Base-by-base conservation (phyloP, 2,329 filamentous ascomycete species). In the Saccharata proteae region DNA sequence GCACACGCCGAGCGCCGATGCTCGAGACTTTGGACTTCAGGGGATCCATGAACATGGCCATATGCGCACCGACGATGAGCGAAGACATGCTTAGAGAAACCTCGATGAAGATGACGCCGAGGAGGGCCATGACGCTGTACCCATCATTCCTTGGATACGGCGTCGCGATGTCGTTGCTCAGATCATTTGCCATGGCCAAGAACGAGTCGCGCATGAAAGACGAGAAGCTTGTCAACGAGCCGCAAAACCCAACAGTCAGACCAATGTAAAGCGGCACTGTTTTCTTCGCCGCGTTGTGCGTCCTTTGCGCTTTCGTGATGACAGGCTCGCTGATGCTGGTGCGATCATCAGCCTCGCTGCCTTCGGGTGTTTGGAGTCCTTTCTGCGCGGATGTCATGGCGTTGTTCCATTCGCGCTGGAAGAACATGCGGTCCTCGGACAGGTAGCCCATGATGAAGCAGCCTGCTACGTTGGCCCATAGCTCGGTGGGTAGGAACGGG, bases 401-500 rank as follows among this genome's bases (percentile, higher is more conserved):
- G 35, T 62, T 59, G 17, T 59, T 59, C 14, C 65, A 57, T 8
- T 47, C 25, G 9, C 11, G 32, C 24, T 21, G 25, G 51, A 93
- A 90, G 5, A 93, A 59, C 44, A 69, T 74, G 39, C 73, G 66
- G 47, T 93, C 83, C 55, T 93, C 82, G 9, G 71, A 60, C 3
- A 94, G 65, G 48, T 92, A 92, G 3, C 90, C 86, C 72, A 96
- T 80, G 36, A 93, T 43, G 0, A 90, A 49, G 32, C 80, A 80
- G 2, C 88, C 88, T 1, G 65, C 73, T 30, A 93, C 77, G 47
- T 96, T 94, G 38, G 85, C 77, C 88, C 88, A 96, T 15, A 93
- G 57, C 2, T 80, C 76, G 30, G 74, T 69, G 32, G 82, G 86
- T 4, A 72, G 62, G 15, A 90, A 62, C 0, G 85, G 84, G 0